phyloP scores from a whole-genome alignment of 371 early-diverging fungal species.

The Mucor velutinosus region DNA sequence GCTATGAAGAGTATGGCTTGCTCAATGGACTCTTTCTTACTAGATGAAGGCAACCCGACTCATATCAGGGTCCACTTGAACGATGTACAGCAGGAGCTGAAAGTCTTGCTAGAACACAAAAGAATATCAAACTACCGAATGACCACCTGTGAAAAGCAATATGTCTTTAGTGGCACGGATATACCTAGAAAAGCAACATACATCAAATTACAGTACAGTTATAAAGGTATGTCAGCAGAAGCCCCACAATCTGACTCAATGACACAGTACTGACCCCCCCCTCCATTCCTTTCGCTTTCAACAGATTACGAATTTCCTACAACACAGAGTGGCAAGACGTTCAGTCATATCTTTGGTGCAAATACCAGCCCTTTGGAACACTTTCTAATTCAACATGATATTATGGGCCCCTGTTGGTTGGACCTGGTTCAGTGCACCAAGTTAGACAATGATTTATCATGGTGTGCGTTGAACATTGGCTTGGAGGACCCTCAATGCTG shows the following conservation, averaged over 20 bases:
- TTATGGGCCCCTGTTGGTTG: conserved; percentile 99
- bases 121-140: conserved; percentile 57
- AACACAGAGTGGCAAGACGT: conserved; percentile 75
- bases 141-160: conserved; percentile 75
- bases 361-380: conserved; percentile 87
- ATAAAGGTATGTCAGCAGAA: conserved; percentile 38
- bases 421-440: conserved; percentile 21
- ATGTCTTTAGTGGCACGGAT: conserved; percentile 87
- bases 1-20: background rate
- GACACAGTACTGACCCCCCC: background rate
- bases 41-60: conserved; percentile 55
- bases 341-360: conserved; percentile 88
- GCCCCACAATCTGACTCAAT: too few species aligned
- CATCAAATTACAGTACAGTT: conserved; percentile 84
- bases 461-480: conserved; percentile 80
- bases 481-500: conserved; percentile 74
- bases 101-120: conserved; percentile 52
- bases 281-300: background rate
- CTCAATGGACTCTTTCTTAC: background rate
- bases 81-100: conserved; percentile 79
- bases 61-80: conserved; percentile 58
- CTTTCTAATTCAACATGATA: conserved; percentile 84
- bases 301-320: conserved; percentile 70
- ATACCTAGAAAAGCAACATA: conserved; percentile 83
- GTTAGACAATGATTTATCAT: conserved; percentile 42